Evolutionary conservation across 75 land plant genomes (phyloP).

Genomic region (Gnetum montanum): DNA sequence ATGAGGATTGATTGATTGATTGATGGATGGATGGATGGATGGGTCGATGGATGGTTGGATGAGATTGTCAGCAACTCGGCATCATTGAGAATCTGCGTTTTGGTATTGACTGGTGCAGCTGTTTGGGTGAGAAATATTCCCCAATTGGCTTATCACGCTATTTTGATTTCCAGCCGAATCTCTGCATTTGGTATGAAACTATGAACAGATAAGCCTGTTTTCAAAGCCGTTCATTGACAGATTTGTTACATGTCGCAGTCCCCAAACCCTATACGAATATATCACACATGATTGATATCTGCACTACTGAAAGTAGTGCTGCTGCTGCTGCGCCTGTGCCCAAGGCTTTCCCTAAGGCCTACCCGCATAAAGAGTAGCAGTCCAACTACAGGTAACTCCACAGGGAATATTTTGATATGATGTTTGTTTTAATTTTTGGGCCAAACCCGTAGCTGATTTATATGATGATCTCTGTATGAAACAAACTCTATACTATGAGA

Average conservation of each 20-base stretch:
- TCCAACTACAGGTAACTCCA: no score
- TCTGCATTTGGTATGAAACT: background rate
- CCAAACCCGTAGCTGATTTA: no score
- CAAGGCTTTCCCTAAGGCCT: no score
- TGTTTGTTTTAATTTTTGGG: no score
- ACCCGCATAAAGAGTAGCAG: no score
- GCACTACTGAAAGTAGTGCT: no score
- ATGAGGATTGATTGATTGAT: background rate
- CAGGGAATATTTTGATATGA: no score
- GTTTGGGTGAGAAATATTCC: background rate
- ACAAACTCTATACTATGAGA: no score
- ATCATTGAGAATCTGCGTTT: no score
- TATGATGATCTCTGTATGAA: no score
- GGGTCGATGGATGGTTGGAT: background rate
- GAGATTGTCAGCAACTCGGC: background rate
- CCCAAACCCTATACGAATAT: background rate
- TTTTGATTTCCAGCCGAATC: background rate
- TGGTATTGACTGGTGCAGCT: slow-evolving; percentile 5
- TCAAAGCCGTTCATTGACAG: slow-evolving; percentile 3
- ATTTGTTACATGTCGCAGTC: slow-evolving; percentile 10
- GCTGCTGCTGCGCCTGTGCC: no score
- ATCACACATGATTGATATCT: background rate
- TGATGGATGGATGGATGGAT: background rate
- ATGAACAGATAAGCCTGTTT: background rate
- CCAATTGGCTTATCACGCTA: slow-evolving; percentile 1